Percentiles rank a stretch among this genome's conserved stretches.
Evolutionary conservation across 805 yeast species (phyloP).

Genomic region (Wickerhamomyces bisporus): DNA sequence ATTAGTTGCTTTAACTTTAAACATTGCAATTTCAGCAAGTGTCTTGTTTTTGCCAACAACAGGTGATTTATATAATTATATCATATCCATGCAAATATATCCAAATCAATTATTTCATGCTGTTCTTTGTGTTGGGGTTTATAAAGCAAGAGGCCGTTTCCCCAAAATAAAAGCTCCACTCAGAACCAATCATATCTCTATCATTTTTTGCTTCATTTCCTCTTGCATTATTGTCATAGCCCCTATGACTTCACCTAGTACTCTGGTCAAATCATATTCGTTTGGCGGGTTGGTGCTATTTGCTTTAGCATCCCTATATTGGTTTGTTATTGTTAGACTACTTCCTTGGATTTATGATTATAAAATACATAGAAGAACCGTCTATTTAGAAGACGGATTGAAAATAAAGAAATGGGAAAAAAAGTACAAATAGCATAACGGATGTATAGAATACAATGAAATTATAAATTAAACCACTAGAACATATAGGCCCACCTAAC

Average conservation of each 20-base stretch:
- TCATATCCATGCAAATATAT: slow-evolving; percentile 40
- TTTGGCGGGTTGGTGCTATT: slow-evolving; percentile 39
- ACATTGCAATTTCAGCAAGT: slow-evolving; percentile 28
- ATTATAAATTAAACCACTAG: background rate
- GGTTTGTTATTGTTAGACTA: slow-evolving; percentile 7
- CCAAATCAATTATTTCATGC: slow-evolving; percentile 44
- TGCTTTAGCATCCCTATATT: slow-evolving; percentile 33
- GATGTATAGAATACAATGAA: slow-evolving; percentile 1
- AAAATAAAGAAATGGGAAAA: slow-evolving; percentile 9
- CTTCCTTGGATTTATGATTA: slow-evolving; percentile 14
- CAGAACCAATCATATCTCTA: slow-evolving; percentile 34
- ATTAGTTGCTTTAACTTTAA: slow-evolving; percentile 37
- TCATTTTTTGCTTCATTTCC: slow-evolving; percentile 10
- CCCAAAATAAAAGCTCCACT: slow-evolving; percentile 45
- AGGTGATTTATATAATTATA: slow-evolving; percentile 32
- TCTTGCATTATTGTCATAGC: slow-evolving; percentile 7
- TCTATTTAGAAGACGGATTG: slow-evolving; percentile 4
- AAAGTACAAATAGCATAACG: background rate
- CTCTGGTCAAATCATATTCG: slow-evolving; percentile 8
- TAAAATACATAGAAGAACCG: slow-evolving; percentile 5
- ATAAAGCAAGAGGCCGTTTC: slow-evolving; percentile 43
- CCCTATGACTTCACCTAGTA: slow-evolving; percentile 9
- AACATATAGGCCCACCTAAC: background rate
- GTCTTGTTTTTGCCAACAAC: slow-evolving; percentile 26
- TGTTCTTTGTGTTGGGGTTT: slow-evolving; percentile 49